Percentiles rank a stretch among this genome's conserved stretches.
These are phyloP conservation scores for Podospora australis DNA, from an alignment of 495 filamentous ascomycete genomes.

Conservation along the genomic window DNA sequence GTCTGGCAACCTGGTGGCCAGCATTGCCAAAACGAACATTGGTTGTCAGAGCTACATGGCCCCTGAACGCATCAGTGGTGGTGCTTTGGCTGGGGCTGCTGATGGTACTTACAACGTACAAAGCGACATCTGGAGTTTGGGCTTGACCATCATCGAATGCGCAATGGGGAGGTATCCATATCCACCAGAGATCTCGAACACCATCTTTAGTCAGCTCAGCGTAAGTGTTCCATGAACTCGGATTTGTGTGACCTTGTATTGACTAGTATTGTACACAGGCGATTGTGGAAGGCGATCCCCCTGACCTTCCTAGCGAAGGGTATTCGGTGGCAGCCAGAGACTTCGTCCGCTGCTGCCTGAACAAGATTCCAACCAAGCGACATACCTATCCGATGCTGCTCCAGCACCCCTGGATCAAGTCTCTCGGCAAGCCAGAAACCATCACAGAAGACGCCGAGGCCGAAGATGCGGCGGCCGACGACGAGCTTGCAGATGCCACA, in stretches of 20 bases:
- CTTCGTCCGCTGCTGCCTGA: conserved; percentile 83
- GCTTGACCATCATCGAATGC: conserved; percentile 93
- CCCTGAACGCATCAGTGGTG: conserved; percentile 86
- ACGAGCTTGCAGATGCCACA: conserved; percentile 41
- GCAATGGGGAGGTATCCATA: conserved; percentile 94
- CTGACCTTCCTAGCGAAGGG: conserved; percentile 67
- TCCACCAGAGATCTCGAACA: conserved; percentile 95
- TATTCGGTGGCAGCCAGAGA: conserved; percentile 76
- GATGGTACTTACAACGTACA: conserved; percentile 95
- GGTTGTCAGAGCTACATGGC: conserved; percentile 99
- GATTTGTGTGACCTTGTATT: conserved; percentile 5
- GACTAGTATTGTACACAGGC: conserved; percentile 52
- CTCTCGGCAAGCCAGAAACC: conserved; percentile 73
- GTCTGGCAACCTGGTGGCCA: conserved; percentile 91
- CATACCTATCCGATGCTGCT: conserved; percentile 88
- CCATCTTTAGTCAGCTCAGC: conserved; percentile 95
- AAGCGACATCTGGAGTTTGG: conserved; percentile 96
- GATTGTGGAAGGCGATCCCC: conserved; percentile 93
- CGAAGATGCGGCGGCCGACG: conserved; percentile 41
- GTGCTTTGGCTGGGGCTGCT: conserved; percentile 62
- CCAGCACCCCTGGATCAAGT: conserved; percentile 78
- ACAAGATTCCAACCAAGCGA: conserved; percentile 85
- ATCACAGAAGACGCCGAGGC: conserved; percentile 72
- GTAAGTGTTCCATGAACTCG: conserved; percentile 51
- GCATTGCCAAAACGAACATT: conserved; percentile 98